A percentile compares a stretch with the other conserved stretches of the same genome.
phyloP scores from a whole-genome alignment of 2,329 filamentous ascomycete genomes.

The Penicillium crustosum region DNA sequence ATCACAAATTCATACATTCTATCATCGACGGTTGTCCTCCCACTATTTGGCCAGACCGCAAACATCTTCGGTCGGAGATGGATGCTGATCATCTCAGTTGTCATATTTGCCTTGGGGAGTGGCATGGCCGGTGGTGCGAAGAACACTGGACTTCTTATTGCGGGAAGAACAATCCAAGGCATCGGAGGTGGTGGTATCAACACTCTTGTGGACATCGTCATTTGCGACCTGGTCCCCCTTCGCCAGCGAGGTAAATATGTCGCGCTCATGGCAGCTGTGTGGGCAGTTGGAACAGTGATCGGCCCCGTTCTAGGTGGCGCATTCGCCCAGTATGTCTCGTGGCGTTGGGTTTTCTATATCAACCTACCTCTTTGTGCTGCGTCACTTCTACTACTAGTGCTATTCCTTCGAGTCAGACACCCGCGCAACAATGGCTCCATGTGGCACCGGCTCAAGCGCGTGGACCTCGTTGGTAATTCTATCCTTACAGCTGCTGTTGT shows the following conservation, averaged over 20 bases:
- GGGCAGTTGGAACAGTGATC: slow-evolving; percentile 3
- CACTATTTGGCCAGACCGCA: slow-evolving; percentile 52
- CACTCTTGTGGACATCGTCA: slow-evolving; percentile 2
- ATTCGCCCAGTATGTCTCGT: neutral
- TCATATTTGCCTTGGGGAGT: slow-evolving; percentile 54
- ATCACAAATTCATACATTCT: slow-evolving; percentile 37
- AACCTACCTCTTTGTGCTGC: slow-evolving; percentile 4
- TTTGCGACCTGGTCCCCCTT: slow-evolving; percentile 9
- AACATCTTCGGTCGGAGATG: slow-evolving; percentile 55
- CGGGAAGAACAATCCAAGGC: slow-evolving; percentile 7
- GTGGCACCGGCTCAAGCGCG: neutral
- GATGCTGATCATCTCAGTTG: slow-evolving; percentile 43
- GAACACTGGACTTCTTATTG: slow-evolving; percentile 23
- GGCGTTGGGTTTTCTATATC: slow-evolving; percentile 15
- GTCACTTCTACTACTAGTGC: neutral
- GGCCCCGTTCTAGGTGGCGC: slow-evolving; percentile 9
- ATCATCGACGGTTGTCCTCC: slow-evolving; percentile 48
- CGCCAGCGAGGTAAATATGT: slow-evolving; percentile 12
- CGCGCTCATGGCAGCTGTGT: slow-evolving; percentile 6
- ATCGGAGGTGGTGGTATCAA: slow-evolving; percentile 9
- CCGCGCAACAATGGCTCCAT: neutral
- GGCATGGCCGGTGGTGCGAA: slow-evolving; percentile 53
- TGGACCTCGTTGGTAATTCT: slow-evolving; percentile 34
- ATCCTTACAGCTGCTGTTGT: slow-evolving; percentile 30
- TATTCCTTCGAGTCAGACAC: slow-evolving; percentile 15